These are phyloP conservation scores for Akebia trifoliata DNA, from an alignment of 164 flowering plant species.

Conservation along the genomic window DNA sequence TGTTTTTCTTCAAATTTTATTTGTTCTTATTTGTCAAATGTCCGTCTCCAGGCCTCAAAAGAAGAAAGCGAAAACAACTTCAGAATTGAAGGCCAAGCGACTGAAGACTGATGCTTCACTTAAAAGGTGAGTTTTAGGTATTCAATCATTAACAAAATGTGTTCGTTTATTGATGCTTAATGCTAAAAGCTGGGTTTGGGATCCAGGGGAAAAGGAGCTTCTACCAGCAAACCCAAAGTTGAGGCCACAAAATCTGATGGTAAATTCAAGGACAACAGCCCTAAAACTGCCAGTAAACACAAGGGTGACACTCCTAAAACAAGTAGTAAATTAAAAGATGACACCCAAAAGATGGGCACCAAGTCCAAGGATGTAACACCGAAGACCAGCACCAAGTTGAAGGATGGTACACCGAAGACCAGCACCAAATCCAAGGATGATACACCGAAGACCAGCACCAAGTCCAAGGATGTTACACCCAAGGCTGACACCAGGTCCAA, in stretches of 20 bases:
- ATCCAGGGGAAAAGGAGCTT: conserved; percentile 35
- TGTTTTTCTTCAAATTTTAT: background rate
- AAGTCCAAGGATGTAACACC: conserved; percentile 4
- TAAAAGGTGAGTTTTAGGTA: conserved; percentile 38
- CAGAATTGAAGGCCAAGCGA: conserved; percentile 31
- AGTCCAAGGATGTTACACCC: background rate
- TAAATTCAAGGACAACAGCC: conserved; percentile 15
- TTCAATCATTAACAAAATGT: no score
- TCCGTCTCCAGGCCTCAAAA: conserved; percentile 35
- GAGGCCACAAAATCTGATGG: conserved; percentile 29
- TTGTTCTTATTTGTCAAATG: background rate
- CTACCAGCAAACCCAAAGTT: conserved; percentile 51
- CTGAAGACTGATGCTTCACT: conserved; percentile 30
- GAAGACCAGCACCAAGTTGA: conserved; percentile 15
- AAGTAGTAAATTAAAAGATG: background rate
- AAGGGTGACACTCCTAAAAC: conserved; percentile 7
- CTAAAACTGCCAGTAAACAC: conserved; percentile 10
- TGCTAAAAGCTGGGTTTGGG: conserved; percentile 1
- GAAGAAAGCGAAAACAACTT: conserved; percentile 41
- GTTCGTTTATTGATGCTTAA: background rate
- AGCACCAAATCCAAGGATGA: conserved; percentile 4
- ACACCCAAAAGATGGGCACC: no score
- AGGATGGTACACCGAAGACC: conserved; percentile 8
- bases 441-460: background rate
- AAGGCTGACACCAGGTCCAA: background rate